Conservation (phyloP, 345 rosid genomes). For the Brassica rapa region DNA sequence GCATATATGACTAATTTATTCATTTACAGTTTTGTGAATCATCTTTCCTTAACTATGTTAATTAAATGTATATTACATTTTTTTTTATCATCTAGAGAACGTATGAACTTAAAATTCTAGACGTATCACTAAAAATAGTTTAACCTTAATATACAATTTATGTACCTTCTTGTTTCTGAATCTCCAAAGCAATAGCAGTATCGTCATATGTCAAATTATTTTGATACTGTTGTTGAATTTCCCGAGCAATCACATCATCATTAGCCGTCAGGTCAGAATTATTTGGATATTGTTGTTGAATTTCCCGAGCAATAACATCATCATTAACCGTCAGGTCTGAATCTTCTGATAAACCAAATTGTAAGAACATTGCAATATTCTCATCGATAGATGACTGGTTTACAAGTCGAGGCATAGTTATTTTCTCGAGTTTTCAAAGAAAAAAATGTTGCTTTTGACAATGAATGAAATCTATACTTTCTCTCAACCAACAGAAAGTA, state of each 20-base stretch:
- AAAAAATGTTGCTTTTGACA: neutral
- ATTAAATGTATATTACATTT: neutral
- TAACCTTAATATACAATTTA: neutral
- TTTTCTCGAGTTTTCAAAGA: neutral
- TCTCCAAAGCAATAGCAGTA: slow-evolving; percentile 10
- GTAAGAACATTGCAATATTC: slow-evolving; percentile 22
- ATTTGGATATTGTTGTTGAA: slow-evolving; percentile 4
- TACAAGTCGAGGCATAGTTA: slow-evolving; percentile 6
- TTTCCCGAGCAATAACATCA: slow-evolving; percentile 21
- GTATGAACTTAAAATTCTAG: neutral
- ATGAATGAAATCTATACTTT: neutral
- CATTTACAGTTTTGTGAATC: neutral
- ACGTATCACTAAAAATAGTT: neutral
- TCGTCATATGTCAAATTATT: neutral
- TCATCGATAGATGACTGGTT: slow-evolving; percentile 24
- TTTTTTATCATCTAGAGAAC: neutral
- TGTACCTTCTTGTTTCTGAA: slow-evolving; percentile 33
- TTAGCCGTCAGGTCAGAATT: neutral
- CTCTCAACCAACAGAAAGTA: neutral
- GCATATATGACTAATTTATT: neutral
- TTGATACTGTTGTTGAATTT: neutral
- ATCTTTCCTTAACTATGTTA: neutral
- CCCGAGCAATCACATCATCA: slow-evolving; percentile 23
- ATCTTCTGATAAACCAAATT: slow-evolving; percentile 21
- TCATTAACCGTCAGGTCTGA: slow-evolving; percentile 20